Base-by-base conservation (phyloP, 495 filamentous ascomycete genomes). In the Viridothelium virens region DNA sequence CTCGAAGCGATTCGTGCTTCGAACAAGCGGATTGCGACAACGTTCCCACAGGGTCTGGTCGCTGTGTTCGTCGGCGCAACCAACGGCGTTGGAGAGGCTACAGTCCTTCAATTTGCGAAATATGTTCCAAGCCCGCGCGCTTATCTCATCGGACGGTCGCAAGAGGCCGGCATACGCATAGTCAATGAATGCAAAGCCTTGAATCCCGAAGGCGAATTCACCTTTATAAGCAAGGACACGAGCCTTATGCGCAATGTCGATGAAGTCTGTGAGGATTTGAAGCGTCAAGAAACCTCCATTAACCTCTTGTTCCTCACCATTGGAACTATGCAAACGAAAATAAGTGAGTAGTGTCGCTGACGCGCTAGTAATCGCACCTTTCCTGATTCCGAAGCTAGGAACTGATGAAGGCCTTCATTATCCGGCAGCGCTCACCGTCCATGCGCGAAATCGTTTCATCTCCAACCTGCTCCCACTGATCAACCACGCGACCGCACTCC, bases 61-160 rank as follows among this genome's bases (percentile, higher is more conserved):
- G 83, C 80, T 38, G 79, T 87, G 62, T 86, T 86, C 68, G 85
- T 86, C 12, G 86, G 88, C 61, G 88, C 78, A 34, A 90, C 88
- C 0, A 81, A 80, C 41, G 88, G 86, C 50, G 84, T 90, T 64
- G 86, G 84, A 46, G 78, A 84, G 67, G 69, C 78, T 16, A 85
- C 85, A 5, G 76, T 87, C 65, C 82, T 77, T 63, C 71, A 79
- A 38, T 85, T 90, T 62, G 81, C 82, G 3, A 75, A 79, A 38
- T 66, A 83, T 59, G 77, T 86, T 10, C 47, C 72, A 5, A 69
- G 75, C 39, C 83, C 85, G 39, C 70, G 75, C 39, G 39, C 11
- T 9, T 16, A 33, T 33, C 38, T 53, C 10, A 37, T 48, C 70
- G 71, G 65, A 70, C 31, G 63, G 10, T 37, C 25, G 62, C 66